Evolutionary conservation across 1,139 yeast genomes (phyloP).

Genomic region (Ogataea hybrid): DNA sequence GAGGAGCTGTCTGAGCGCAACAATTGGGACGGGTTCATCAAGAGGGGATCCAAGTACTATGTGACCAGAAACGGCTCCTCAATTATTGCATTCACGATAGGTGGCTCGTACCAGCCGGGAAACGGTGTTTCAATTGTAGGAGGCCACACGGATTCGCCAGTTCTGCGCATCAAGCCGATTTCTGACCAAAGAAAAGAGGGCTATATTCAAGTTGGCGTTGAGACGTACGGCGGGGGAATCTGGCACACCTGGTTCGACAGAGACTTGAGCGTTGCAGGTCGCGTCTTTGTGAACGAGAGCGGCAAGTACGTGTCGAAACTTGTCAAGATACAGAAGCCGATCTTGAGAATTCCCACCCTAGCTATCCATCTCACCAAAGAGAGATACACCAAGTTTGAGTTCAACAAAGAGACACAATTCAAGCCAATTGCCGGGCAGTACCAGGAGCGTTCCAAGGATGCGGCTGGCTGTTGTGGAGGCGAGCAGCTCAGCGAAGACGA

Average conservation of each 20-base stretch:
- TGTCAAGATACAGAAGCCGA: conserved; percentile 77
- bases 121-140: conserved; percentile 87
- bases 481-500: conserved; percentile 49
- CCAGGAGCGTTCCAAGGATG: background rate
- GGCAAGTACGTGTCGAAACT: conserved; percentile 62
- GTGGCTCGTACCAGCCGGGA: conserved; percentile 72
- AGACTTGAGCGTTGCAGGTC: conserved; percentile 87
- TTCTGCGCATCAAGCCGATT: conserved; percentile 85
- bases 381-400: conserved; percentile 75
- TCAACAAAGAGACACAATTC: conserved; percentile 84
- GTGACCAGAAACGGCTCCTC: conserved; percentile 89
- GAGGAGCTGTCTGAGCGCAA: conserved; percentile 69
- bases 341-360: conserved; percentile 88
- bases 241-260: conserved; percentile 95
- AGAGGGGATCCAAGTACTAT: conserved; percentile 63
- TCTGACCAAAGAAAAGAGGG: conserved; percentile 73
- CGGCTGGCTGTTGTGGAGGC: conserved; percentile 42
- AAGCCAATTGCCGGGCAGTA: conserved; percentile 81
- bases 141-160: conserved; percentile 96
- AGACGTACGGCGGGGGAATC: conserved; percentile 92
- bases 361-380: conserved; percentile 90
- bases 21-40: conserved; percentile 63
- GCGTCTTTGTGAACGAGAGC: conserved; percentile 66
- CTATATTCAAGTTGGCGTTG: conserved; percentile 88
- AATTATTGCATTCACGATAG: conserved; percentile 81